These are phyloP conservation scores for Metschnikowia shivogae DNA, from an alignment of 805 yeast species.

Conservation along the genomic window DNA sequence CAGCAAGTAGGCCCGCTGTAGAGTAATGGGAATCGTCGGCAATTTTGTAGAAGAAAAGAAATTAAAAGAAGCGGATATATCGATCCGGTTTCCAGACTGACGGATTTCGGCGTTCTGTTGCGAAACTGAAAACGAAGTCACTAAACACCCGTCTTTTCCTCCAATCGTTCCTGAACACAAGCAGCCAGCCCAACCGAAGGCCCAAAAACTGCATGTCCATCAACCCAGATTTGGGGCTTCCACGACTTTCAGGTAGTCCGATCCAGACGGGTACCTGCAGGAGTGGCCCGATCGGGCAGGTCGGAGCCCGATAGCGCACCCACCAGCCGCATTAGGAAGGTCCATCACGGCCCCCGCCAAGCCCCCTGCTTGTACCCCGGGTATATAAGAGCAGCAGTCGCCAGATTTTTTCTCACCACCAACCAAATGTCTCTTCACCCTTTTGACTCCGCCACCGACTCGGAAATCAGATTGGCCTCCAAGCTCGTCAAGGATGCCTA, in stretches of 20 bases:
- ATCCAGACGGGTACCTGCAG: neutral
- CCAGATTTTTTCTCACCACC: neutral
- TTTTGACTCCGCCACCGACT: slow-evolving; percentile 56
- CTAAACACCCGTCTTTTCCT: too few relatives aligned
- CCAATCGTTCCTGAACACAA: too few relatives aligned
- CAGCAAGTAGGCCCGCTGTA: too few relatives aligned
- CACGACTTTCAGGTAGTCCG: neutral
- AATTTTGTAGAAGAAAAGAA: too few relatives aligned
- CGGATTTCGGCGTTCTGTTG: too few relatives aligned
- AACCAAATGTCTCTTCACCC: slow-evolving; percentile 39
- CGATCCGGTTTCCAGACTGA: too few relatives aligned
- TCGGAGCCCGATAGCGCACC: slow-evolving; percentile 2
- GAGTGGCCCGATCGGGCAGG: neutral
- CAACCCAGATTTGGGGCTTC: neutral
- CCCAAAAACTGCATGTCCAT: too few relatives aligned
- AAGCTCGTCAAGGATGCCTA: slow-evolving; percentile 58
- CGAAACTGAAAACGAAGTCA: too few relatives aligned
- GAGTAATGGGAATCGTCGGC: too few relatives aligned
- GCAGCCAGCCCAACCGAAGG: too few relatives aligned
- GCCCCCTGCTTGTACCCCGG: neutral
- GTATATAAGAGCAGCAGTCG: neutral
- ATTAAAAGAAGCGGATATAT: too few relatives aligned
- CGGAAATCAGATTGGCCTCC: slow-evolving; percentile 53
- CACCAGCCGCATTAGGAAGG: slow-evolving; percentile 11
- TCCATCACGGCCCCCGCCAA: slow-evolving; percentile 4